phyloP scores from a whole-genome alignment of 2,329 filamentous ascomycete genomes.

The Arthroderma sp. region DNA sequence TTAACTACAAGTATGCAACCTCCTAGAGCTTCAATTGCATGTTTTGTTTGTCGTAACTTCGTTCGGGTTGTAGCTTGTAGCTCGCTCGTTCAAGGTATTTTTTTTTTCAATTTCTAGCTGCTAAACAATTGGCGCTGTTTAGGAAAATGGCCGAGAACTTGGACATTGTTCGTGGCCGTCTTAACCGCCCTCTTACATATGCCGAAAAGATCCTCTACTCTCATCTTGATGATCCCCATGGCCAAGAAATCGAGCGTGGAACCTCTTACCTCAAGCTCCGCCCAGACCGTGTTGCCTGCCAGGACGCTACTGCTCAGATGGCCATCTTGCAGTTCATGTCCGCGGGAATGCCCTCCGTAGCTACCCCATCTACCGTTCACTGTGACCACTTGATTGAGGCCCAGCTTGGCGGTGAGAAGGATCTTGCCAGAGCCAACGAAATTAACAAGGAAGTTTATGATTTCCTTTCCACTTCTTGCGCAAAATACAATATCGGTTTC shows the following conservation, averaged over 20 bases:
- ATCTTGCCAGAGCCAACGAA: conserved; percentile 75
- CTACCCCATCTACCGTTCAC: conserved; percentile 91
- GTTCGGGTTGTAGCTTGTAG: background rate
- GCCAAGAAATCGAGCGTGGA: conserved; percentile 91
- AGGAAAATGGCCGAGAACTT: conserved; percentile 99
- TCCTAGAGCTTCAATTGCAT: too few species aligned
- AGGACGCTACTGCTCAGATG: conserved; percentile 99
- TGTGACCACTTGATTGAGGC: conserved; percentile 99
- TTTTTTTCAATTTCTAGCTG: background rate
- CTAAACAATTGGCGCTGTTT: conserved; percentile 8
- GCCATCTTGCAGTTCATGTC: conserved; percentile 99
- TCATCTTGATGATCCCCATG: conserved; percentile 91
- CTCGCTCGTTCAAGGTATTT: background rate
- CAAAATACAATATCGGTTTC: conserved; percentile 99
- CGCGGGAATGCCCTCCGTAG: conserved; percentile 87
- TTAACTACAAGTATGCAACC: conserved; percentile 64
- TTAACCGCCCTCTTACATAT: conserved; percentile 87
- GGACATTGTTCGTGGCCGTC: conserved; percentile 69
- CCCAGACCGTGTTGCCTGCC: conserved; percentile 94
- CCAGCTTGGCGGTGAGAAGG: conserved; percentile 82
- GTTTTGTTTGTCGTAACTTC: too few species aligned
- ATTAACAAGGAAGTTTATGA: conserved; percentile 99
- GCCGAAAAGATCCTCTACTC: conserved; percentile 99
- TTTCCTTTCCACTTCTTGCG: conserved; percentile 84
- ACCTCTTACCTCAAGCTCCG: conserved; percentile 92